phyloP scores from a whole-genome alignment of 2,329 filamentous ascomycete species.

The Epichloe sylvatica region DNA sequence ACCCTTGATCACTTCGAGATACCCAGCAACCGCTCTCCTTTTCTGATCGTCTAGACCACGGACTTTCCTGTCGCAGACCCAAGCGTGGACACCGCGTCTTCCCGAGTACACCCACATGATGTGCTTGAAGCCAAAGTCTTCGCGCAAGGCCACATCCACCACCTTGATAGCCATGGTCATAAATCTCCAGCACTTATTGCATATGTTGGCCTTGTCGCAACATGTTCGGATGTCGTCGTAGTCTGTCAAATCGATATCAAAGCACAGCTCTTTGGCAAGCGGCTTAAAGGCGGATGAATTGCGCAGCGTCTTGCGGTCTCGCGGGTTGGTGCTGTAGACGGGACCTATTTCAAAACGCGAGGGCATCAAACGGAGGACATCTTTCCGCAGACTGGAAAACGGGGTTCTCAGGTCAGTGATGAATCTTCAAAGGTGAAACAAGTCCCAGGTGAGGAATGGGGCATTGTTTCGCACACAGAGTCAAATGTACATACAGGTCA shows the following conservation, averaged over 20 bases:
- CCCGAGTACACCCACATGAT: constrained; percentile 99
- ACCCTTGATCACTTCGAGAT: constrained; percentile 80
- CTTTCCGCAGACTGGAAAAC: constrained; percentile 59
- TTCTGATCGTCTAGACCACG: constrained; percentile 74
- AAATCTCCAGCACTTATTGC: constrained; percentile 87
- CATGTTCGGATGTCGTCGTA: constrained; percentile 96
- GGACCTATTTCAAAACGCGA: constrained; percentile 96
- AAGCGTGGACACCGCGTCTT: constrained; percentile 89
- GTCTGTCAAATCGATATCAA: constrained; percentile 98
- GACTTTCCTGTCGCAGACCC: constrained; percentile 87
- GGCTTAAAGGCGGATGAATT: constrained; percentile 75
- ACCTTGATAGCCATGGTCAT: constrained; percentile 97
- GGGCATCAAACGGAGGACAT: constrained; percentile 75
- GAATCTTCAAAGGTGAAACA: not conserved
- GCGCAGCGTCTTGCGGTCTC: constrained; percentile 76
- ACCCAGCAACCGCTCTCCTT: constrained; percentile 71
- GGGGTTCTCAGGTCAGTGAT: constrained; percentile 5
- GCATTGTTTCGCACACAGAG: not conserved
- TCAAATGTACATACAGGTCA: constrained; percentile 29
- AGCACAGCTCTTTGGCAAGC: constrained; percentile 84
- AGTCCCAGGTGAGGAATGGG: not conserved
- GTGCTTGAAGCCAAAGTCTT: constrained; percentile 94
- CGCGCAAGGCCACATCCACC: constrained; percentile 69
- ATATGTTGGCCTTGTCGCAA: constrained; percentile 87
- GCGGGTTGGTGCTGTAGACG: constrained; percentile 88